These are phyloP conservation scores for Hypoxylon crocopeplum DNA, from an alignment of 495 filamentous ascomycete genomes.

Conservation along the genomic window DNA sequence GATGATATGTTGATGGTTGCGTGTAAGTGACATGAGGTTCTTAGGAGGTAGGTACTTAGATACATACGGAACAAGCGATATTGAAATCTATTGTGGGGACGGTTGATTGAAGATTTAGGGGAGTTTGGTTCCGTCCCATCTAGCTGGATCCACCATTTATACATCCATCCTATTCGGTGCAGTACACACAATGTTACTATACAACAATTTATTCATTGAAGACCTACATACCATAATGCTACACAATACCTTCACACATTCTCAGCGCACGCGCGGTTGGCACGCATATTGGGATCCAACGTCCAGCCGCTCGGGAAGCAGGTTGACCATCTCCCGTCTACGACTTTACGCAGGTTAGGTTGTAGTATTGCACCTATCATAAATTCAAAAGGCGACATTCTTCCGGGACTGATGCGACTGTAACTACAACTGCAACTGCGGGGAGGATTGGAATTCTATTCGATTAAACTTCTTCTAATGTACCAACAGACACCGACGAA, in stretches of 20 bases:
- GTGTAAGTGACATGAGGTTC: no score
- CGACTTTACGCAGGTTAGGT: not conserved
- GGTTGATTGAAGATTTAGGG: constrained; percentile 1
- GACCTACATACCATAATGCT: no score
- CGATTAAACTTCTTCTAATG: constrained; percentile 12
- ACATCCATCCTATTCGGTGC: not conserved
- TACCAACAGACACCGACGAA: constrained; percentile 7
- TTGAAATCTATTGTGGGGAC: constrained; percentile 26
- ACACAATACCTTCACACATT: no score
- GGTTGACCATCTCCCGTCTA: not conserved
- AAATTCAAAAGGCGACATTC: not conserved
- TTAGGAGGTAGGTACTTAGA: not conserved
- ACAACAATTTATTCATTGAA: no score
- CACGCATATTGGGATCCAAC: no score
- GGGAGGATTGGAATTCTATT: constrained; percentile 23
- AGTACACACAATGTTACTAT: no score
- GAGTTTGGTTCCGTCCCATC: constrained; percentile 24
- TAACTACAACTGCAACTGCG: constrained; percentile 28
- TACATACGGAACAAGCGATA: constrained; percentile 21
- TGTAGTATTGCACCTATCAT: constrained; percentile 3
- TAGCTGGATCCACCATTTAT: constrained; percentile 21
- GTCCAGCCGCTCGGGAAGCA: constrained; percentile 35
- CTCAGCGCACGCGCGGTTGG: not conserved
- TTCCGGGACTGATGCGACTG: no score
- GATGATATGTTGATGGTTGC: no score